A percentile compares a stretch with the other conserved stretches of the same genome.
These are phyloP conservation scores for Lentinula detonsa DNA, from an alignment of 768 basidiomycete species.

Conservation along the genomic window DNA sequence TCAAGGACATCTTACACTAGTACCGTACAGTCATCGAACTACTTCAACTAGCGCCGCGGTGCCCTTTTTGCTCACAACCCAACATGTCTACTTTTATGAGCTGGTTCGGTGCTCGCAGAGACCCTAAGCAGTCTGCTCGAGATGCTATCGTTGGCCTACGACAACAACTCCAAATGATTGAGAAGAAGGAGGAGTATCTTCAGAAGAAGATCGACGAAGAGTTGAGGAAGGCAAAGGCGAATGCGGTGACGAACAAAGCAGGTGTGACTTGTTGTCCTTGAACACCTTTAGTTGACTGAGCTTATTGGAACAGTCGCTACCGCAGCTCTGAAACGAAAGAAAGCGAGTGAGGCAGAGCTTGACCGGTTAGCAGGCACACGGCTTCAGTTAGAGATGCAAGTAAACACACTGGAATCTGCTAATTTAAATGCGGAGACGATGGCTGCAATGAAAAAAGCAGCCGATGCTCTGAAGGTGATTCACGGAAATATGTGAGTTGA, in stretches of 20 bases:
- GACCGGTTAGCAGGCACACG: slow-evolving; percentile 81
- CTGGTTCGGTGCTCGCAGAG: slow-evolving; percentile 81
- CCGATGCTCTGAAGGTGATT: slow-evolving; percentile 83
- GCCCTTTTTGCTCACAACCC: neutral
- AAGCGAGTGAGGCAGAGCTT: slow-evolving; percentile 79
- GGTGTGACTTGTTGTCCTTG: slow-evolving; percentile 41
- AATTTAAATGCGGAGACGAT: slow-evolving; percentile 98
- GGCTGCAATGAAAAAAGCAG: slow-evolving; percentile 94
- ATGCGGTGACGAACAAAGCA: slow-evolving; percentile 89
- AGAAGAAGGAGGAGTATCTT: slow-evolving; percentile 98
- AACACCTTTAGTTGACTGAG: slow-evolving; percentile 1
- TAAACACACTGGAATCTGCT: slow-evolving; percentile 94
- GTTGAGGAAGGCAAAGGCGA: slow-evolving; percentile 82
- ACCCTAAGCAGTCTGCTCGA: slow-evolving; percentile 79
- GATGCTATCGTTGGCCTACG: slow-evolving; percentile 92
- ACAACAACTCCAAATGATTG: slow-evolving; percentile 92
- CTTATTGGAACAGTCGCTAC: slow-evolving; percentile 60
- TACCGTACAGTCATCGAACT: neutral
- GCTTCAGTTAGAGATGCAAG: slow-evolving; percentile 91
- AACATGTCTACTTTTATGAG: slow-evolving; percentile 49
- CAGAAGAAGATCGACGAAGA: slow-evolving; percentile 98
- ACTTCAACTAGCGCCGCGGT: slow-evolving; percentile 2
- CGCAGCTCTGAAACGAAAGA: slow-evolving; percentile 90
- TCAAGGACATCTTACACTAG: slow-evolving; percentile 27
- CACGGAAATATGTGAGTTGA: slow-evolving; percentile 80